Evolutionary conservation across 140 eudicot genomes (phyloP).

Genomic region (Cichorium intybus): DNA sequence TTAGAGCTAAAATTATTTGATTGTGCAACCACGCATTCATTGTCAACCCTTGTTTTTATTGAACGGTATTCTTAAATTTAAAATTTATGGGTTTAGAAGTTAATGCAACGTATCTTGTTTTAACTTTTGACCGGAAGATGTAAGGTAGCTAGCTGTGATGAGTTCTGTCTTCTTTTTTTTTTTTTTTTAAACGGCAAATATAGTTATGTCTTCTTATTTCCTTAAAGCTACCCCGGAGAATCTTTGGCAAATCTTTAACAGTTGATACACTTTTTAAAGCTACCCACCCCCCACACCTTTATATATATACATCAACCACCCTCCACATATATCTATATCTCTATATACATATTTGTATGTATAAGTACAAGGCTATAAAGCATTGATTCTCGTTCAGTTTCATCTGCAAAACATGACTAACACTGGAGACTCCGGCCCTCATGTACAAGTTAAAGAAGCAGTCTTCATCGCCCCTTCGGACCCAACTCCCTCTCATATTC

Average conservation of each 20-base stretch:
- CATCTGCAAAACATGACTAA: conserved; percentile 27
- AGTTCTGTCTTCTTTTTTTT: conserved; percentile 9
- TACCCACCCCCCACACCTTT: conserved; percentile 18
- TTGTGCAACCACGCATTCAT: not conserved
- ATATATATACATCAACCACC: conserved; percentile 12
- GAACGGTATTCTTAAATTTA: not conserved
- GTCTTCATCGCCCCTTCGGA: conserved; percentile 53
- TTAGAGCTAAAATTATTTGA: too few species aligned
- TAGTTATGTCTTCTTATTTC: conserved; percentile 18
- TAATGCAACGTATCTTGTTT: not conserved
- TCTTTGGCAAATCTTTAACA: conserved; percentile 34
- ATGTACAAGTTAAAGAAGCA: conserved; percentile 56
- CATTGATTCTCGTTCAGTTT: conserved; percentile 16
- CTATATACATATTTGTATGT: not conserved
- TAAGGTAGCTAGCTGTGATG: not conserved
- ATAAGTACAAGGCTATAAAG: conserved; percentile 20
- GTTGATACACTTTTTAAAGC: conserved; percentile 26
- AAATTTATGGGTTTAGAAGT: not conserved
- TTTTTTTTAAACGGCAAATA: too few species aligned
- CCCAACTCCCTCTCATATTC: conserved; percentile 59
- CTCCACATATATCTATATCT: conserved; percentile 4
- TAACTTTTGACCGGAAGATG: not conserved
- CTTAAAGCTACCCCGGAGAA: conserved; percentile 32
- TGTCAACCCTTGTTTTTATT: not conserved
- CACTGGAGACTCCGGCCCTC: conserved; percentile 13